Evolutionary conservation across 768 basidiomycete species (phyloP).

Genomic region (Hericium coralloides): DNA sequence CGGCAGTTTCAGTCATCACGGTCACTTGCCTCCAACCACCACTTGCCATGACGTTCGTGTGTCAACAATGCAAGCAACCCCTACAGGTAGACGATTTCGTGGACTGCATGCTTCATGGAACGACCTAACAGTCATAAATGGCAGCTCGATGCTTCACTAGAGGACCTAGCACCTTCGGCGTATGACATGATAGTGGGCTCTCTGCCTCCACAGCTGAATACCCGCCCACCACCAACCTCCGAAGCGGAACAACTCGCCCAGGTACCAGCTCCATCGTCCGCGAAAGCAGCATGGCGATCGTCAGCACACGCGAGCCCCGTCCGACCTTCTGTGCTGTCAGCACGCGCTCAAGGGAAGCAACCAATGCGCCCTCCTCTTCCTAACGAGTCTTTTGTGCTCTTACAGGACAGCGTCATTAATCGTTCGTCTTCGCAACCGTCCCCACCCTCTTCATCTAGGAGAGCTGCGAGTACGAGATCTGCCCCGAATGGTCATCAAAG

Average conservation of each 20-base stretch:
- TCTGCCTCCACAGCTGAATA: conserved; percentile 46
- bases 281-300: conserved; percentile 57
- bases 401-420: conserved; percentile 75
- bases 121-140: not conserved
- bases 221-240: conserved; percentile 28
- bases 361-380: conserved; percentile 48
- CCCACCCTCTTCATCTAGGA: conserved; percentile 35
- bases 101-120: not conserved
- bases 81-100: conserved; percentile 48
- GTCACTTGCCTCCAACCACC: not conserved
- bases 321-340: conserved; percentile 30
- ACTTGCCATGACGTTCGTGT: conserved; percentile 41
- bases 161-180: conserved; percentile 77
- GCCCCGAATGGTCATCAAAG: conserved; percentile 19
- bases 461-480: conserved; percentile 30
- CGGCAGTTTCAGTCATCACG: not conserved
- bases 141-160: conserved; percentile 85
- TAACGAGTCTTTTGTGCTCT: conserved; percentile 85
- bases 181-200: conserved; percentile 78
- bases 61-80: conserved; percentile 89
- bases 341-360: conserved; percentile 54
- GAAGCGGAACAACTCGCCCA: conserved; percentile 38
- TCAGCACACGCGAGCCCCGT: conserved; percentile 33
- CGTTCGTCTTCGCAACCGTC: conserved; percentile 53
- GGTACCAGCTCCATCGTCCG: conserved; percentile 39